phyloP scores from a whole-genome alignment of 257 asterid species.

The Catharanthus roseus region DNA sequence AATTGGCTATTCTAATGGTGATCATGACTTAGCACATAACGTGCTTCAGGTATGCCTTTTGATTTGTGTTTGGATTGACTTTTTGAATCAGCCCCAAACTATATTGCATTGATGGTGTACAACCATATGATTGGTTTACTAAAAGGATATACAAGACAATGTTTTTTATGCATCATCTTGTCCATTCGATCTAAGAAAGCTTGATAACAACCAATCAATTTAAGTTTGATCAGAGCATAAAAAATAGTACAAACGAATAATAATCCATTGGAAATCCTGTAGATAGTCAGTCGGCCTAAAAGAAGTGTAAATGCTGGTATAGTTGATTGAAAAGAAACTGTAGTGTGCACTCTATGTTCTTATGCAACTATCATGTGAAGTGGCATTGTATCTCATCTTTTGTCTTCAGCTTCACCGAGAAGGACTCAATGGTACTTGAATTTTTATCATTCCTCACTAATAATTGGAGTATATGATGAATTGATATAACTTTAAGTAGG shows the following conservation, averaged over 20 bases:
- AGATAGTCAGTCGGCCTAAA: neutral
- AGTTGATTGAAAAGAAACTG: neutral
- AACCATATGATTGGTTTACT: neutral
- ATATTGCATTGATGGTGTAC: neutral
- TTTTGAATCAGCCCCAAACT: neutral
- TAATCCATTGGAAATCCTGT: neutral
- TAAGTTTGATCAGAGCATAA: neutral
- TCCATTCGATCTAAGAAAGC: neutral
- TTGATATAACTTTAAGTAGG: neutral
- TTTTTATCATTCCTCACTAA: neutral
- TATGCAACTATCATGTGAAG: neutral
- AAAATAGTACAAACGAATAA: no score
- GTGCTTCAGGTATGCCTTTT: slow-evolving; percentile 59
- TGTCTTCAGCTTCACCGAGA: neutral
- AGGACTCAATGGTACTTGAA: neutral
- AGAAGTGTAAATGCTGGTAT: neutral
- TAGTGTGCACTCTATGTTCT: neutral
- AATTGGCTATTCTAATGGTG: slow-evolving; percentile 73
- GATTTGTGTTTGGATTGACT: neutral
- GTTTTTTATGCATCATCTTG: neutral
- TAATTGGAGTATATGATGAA: neutral
- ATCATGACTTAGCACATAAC: slow-evolving; percentile 56
- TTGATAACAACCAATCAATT: neutral
- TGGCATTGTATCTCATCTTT: neutral
- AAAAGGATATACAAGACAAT: neutral